These are phyloP conservation scores for Lentinula novae-zelandiae DNA, from an alignment of 1,284 basidiomycete genomes.

Conservation along the genomic window DNA sequence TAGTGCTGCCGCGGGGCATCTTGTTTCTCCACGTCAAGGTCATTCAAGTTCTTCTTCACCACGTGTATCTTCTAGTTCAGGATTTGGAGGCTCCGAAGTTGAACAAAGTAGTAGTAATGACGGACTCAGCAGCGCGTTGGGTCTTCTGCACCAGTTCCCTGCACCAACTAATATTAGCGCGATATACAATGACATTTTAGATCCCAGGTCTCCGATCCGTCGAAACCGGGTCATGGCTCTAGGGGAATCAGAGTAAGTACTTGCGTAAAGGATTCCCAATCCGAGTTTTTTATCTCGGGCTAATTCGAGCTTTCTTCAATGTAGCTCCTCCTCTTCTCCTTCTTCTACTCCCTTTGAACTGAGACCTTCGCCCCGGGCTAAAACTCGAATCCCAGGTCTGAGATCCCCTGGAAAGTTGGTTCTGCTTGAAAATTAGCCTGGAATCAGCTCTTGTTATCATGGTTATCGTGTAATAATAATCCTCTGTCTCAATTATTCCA, in stretches of 20 bases:
- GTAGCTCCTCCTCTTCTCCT: too few species aligned
- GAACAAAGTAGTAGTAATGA: too few species aligned
- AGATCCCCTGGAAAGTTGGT: neutral
- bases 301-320: too few species aligned
- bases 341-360: conserved; percentile 8
- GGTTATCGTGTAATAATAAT: neutral
- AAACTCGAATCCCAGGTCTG: neutral
- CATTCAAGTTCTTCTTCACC: neutral
- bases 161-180: conserved; percentile 3
- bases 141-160: conserved; percentile 6
- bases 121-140: neutral
- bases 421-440: neutral
- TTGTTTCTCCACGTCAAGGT: neutral
- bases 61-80: neutral
- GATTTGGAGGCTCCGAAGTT: too few species aligned
- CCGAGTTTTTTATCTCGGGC: neutral
- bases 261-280: conserved; percentile 11
- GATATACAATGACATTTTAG: conserved; percentile 14
- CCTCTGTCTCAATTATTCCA: neutral
- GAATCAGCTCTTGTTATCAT: neutral
- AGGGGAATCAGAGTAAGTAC: conserved; percentile 18
- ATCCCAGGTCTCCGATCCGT: conserved; percentile 25
- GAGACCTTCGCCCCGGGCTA: conserved; percentile 12
- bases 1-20: neutral
- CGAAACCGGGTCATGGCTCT: conserved; percentile 8